phyloP scores from a whole-genome alignment of 345 rosid genomes.

The Aethionema arabicum region DNA sequence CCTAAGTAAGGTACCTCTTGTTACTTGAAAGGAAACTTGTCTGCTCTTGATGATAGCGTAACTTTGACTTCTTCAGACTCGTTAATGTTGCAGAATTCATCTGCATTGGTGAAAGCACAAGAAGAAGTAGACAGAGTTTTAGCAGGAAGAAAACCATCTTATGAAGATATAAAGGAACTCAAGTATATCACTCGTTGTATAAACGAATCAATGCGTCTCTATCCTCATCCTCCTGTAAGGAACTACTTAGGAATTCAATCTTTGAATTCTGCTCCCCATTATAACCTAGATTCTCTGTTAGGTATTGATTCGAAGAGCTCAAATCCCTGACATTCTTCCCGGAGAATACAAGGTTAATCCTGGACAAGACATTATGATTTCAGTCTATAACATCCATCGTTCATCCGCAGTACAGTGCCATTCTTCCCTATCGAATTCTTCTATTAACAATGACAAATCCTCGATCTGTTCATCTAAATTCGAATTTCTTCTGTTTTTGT shows the following conservation, averaged over 20 bases:
- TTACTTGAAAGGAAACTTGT: conserved; percentile 7
- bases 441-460: neutral
- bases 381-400: conserved; percentile 91
- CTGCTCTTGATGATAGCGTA: conserved; percentile 8
- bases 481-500: conserved; percentile 15
- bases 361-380: conserved; percentile 96
- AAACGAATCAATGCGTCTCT: conserved; percentile 86
- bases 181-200: conserved; percentile 85
- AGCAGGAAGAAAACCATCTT: conserved; percentile 68
- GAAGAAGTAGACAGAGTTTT: conserved; percentile 86
- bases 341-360: conserved; percentile 83
- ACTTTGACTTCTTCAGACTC: neutral
- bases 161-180: conserved; percentile 71
- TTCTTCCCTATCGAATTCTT: neutral
- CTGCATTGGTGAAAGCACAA: conserved; percentile 69
- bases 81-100: conserved; percentile 42
- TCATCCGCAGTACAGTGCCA: conserved; percentile 58
- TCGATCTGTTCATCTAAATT: neutral
- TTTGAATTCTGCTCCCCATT: conserved; percentile 10
- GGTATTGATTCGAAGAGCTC: conserved; percentile 94
- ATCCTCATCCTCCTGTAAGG: conserved; percentile 97
- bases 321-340: conserved; percentile 79
- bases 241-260: neutral
- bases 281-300: conserved; percentile 30
- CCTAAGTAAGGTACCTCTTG: conserved; percentile 73